phyloP scores from a whole-genome alignment of 1,284 basidiomycete genomes.

The Apiotrichum domesticum region DNA sequence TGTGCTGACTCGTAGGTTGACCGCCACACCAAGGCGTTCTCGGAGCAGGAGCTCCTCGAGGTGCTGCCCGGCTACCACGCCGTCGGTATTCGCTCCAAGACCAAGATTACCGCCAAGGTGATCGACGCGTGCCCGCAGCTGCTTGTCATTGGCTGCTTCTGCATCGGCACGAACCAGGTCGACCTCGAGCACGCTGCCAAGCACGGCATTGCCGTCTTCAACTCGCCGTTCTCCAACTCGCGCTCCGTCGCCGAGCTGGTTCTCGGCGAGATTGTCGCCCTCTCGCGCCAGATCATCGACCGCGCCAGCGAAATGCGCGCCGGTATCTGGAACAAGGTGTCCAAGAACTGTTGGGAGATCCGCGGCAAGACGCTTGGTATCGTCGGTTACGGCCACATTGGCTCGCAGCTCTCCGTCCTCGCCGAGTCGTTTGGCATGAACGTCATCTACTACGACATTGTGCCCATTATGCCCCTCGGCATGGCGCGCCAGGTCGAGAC shows the following conservation, averaged over 20 bases:
- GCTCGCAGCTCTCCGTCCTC: constrained; percentile 92
- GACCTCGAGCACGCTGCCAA: constrained; percentile 78
- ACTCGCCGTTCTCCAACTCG: constrained; percentile 99
- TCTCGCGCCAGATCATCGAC: constrained; percentile 92
- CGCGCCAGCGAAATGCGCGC: constrained; percentile 79
- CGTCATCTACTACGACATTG: constrained; percentile 91
- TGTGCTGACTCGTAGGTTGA: constrained; percentile 60
- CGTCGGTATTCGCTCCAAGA: constrained; percentile 95
- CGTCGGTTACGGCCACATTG: constrained; percentile 98
- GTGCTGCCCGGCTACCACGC: constrained; percentile 87
- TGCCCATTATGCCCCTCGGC: constrained; percentile 97
- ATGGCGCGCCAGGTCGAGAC: constrained; percentile 82
- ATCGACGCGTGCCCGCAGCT: constrained; percentile 85
- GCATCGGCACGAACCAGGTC: constrained; percentile 99
- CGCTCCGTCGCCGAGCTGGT: constrained; percentile 98
- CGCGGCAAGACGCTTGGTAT: constrained; percentile 97
- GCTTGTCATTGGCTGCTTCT: constrained; percentile 96
- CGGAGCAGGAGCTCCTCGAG: constrained; percentile 84
- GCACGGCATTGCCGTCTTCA: constrained; percentile 96
- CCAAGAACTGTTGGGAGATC: constrained; percentile 96
- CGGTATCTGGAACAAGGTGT: constrained; percentile 98
- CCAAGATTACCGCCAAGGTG: constrained; percentile 85
- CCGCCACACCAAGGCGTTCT: constrained; percentile 77
- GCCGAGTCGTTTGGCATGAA: constrained; percentile 95
- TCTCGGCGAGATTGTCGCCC: constrained; percentile 84